phyloP scores from a whole-genome alignment of 2,329 filamentous ascomycete species.

The Cadophora luteo-olivacea region DNA sequence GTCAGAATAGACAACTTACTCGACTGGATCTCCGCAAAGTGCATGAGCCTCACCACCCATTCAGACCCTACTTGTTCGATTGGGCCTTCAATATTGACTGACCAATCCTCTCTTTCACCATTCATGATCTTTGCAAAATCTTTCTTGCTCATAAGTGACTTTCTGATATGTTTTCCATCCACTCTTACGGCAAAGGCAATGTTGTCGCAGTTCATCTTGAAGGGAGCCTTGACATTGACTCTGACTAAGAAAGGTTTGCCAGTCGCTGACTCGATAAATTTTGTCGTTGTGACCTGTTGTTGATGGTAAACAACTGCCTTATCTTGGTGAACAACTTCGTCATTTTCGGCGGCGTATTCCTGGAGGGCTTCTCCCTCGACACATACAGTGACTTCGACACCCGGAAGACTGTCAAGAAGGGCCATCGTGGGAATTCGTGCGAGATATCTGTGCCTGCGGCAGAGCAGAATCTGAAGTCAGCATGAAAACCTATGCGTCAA shows the following conservation, averaged over 20 bases:
- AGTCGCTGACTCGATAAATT: slow-evolving; percentile 6
- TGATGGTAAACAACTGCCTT: neutral
- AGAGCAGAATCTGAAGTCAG: neutral
- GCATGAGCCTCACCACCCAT: neutral
- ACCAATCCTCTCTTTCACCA: no score
- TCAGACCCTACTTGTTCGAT: no score
- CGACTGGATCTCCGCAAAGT: slow-evolving; percentile 9
- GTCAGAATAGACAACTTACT: neutral
- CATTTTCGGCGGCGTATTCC: slow-evolving; percentile 33
- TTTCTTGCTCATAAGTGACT: no score
- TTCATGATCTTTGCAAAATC: no score
- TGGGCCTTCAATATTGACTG: no score
- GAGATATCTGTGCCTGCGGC: neutral
- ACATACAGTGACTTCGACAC: slow-evolving; percentile 37
- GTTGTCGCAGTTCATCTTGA: neutral
- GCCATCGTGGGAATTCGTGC: slow-evolving; percentile 33
- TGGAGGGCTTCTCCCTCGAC: slow-evolving; percentile 31
- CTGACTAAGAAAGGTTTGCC: slow-evolving; percentile 10
- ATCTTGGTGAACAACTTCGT: neutral
- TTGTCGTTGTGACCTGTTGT: neutral
- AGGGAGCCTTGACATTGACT: neutral
- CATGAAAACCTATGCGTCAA: no score
- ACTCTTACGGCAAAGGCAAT: no score
- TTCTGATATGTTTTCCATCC: no score
- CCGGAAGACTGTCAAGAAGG: slow-evolving; percentile 35